Conservation (phyloP, 768 basidiomycete genomes). For the Mycena chlorophos region DNA sequence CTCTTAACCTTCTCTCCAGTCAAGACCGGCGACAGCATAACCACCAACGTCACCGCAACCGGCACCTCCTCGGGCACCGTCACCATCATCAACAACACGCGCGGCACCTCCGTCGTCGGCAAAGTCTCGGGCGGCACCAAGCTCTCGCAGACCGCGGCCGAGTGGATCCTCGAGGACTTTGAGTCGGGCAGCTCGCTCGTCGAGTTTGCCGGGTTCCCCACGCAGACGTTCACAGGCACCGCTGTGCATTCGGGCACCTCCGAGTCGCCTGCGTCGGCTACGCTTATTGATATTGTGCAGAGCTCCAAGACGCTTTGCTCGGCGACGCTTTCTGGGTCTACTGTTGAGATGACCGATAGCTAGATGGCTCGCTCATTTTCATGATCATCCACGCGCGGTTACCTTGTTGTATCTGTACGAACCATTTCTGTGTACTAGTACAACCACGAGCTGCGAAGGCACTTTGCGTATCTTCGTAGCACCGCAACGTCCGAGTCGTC, state of each 20-base stretch:
- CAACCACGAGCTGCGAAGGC: too few relatives aligned
- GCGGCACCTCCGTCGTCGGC: conserved; percentile 15
- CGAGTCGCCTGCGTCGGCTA: conserved; percentile 10
- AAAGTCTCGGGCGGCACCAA: conserved; percentile 17
- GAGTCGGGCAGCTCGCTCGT: conserved; percentile 14
- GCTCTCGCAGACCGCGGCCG: conserved; percentile 13
- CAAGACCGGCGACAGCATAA: conserved; percentile 16
- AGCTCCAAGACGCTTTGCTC: conserved; percentile 20
- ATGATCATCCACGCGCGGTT: too few relatives aligned
- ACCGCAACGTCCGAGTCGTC: too few relatives aligned
- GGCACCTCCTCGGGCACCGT: conserved; percentile 14
- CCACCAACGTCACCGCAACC: conserved; percentile 17
- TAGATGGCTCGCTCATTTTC: too few relatives aligned
- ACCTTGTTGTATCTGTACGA: too few relatives aligned
- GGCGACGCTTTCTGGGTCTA: conserved; percentile 16
- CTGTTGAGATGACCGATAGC: conserved; percentile 10
- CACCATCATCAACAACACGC: conserved; percentile 12
- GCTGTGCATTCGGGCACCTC: conserved; percentile 11
- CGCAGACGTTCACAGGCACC: conserved; percentile 14
- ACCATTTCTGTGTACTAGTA: too few relatives aligned
- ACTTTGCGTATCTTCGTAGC: too few relatives aligned
- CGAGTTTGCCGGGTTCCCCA: conserved; percentile 14
- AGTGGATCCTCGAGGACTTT: conserved; percentile 21
- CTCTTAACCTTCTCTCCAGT: too few relatives aligned
- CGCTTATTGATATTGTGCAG: conserved; percentile 17